Base-by-base conservation (phyloP, 805 yeast genomes). In the Metschnikowia borealis region DNA sequence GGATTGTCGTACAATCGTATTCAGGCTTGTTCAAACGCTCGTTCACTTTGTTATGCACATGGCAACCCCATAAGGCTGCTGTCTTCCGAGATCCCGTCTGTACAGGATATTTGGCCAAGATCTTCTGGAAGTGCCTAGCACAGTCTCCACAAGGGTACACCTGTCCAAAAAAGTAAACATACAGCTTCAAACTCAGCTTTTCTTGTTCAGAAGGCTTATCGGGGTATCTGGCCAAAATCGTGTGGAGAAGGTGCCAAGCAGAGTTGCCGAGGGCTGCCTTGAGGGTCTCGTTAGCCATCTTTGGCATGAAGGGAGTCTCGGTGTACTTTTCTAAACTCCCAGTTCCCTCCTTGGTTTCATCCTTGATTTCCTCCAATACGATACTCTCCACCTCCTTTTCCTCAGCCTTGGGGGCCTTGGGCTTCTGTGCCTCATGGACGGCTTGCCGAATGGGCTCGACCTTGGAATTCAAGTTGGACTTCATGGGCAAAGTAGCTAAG, bases 101-200 rank as follows among this genome's bases (percentile, higher is more conserved):
- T 2, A 96, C 97, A 1, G 99, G 98, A 61, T 74, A 84, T 59
- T 85, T 76, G 50, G 72, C 62, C 50, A 94, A 68, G 56, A 92
- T 69, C 62, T 79, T 69, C 55, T 80, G 85, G 67, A 94, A 94
- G 67, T 94, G 98, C 56, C 88, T 75, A 0, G 99, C 97, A 69
- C 98, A 94, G 64, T 92, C 97, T 3, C 96, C 96, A 69, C 98
- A 92, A 0, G 99, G 99, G 57, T 94, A 94, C 8, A 94, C 92
- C 60, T 91, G 89, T 1, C 94, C 90, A 70, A 91, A 94, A 34
- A 88, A 71, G 20, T 80, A 69, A 18, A 94, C 77, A 64, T 83
- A 94, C 51, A 73, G 78, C 15, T 68, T 61, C 44, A 94, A 71
- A 26, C 92, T 86, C 31, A 73, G 64, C 46, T 82, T 76, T 61